Base-by-base conservation (phyloP, 768 basidiomycete genomes). In the Piloderma croceum region DNA sequence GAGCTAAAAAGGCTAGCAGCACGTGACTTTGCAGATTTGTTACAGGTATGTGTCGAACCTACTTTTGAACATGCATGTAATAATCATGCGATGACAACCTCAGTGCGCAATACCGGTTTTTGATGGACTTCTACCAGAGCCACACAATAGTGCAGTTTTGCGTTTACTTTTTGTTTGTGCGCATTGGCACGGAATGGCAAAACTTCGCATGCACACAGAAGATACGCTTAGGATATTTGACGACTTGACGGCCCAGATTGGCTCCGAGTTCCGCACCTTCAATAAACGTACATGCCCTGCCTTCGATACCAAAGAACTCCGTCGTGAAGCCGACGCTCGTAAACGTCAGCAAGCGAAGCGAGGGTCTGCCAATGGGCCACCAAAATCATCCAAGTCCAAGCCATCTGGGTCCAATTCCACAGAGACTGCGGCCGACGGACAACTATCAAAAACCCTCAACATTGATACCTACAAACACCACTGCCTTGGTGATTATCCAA, bases 11-110 rank as follows among this genome's bases (percentile, higher is more conserved):
- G 51, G 19, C 41, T 65, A 1, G 63, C 61, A 2, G 69, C 62
- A 0, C 47, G 54, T 7, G 64, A 71, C 29, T 70, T 57, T 35
- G 61, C 70, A 23, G 68, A 71, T 34, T 40, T 69, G 0, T 42
- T 70, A 0, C 67, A 68, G 48, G 60, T 54, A 48, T 27, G 4
- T 29, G 10, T 29, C 27, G 15, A 29, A 29, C 15, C 9, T 15
- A 29, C n/a, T n/a, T n/a, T 29, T 29, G n/a, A n/a, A n/a, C n/a
- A n/a, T 15, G 10, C 9, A 29, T 15, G 27, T 29, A 29, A 9
- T 29, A 15, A 9, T 29, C 9, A 29, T 15, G 15, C 10, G 10
- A 9, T 9, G 15, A 11, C 21, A 23, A 13, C 11, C 27, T 2
- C 38, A 68, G 64, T 68, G 64, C 24, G 13, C 48, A 0, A 63